These are phyloP conservation scores for Elaeis oleifera DNA, from an alignment of 202 grass and related monocot species.

Conservation along the genomic window DNA sequence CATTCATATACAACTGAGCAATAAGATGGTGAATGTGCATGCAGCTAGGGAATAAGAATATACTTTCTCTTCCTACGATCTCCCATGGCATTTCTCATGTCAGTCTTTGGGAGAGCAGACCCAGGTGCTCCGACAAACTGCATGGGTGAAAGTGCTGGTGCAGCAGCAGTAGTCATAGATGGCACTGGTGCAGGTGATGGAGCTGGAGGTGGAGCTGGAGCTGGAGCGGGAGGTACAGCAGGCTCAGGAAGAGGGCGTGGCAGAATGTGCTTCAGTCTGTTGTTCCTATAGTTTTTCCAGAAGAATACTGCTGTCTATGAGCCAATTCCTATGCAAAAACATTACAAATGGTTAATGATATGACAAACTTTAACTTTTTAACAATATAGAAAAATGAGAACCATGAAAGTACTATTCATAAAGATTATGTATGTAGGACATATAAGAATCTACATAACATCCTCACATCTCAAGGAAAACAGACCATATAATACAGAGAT, in stretches of 20 bases:
- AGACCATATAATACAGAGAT: no score
- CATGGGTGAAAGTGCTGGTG: conserved; percentile 57
- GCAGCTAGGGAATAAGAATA: not conserved
- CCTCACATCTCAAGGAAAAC: no score
- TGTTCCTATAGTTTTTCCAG: conserved; percentile 99
- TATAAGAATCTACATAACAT: no score
- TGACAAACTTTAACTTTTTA: conserved; percentile 7
- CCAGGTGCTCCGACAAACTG: conserved; percentile 73
- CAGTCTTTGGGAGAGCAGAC: conserved; percentile 53
- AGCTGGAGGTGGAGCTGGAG: conserved; percentile 28
- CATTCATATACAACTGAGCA: no score
- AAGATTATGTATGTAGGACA: no score
- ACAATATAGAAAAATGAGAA: conserved; percentile 2
- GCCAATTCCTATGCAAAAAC: conserved; percentile 74
- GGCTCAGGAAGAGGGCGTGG: conserved; percentile 76
- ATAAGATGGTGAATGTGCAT: no score
- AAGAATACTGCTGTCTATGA: conserved; percentile 90
- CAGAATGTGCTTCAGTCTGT: conserved; percentile 92
- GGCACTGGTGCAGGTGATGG: conserved; percentile 40
- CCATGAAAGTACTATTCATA: no score
- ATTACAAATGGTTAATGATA: conserved; percentile 19
- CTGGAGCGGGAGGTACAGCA: conserved; percentile 16
- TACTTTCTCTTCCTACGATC: conserved; percentile 98
- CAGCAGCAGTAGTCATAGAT: conserved; percentile 41
- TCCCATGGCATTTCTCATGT: conserved; percentile 80